Evolutionary conservation across 2,329 filamentous ascomycete species (phyloP), one percentile per base, ranked within the genome.

Genomic region (Fusarium lateritium): DNA sequence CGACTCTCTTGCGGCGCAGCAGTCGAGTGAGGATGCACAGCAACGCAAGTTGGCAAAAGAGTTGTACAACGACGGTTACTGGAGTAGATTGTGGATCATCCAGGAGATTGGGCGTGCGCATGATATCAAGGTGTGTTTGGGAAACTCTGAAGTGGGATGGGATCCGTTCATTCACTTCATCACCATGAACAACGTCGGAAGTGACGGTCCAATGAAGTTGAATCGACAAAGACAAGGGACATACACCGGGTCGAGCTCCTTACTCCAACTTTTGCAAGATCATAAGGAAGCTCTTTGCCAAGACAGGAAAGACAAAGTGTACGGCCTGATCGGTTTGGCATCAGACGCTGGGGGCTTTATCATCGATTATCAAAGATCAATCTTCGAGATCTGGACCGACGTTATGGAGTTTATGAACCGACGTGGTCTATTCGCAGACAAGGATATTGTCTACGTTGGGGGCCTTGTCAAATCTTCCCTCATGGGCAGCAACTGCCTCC

Each of bases 351-450:
- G 45, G 2, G 1, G 6, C 26, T 28, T 56, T n/a, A 11, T 4
- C 5, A 52, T 52, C 2, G 36, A 42, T n/a, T 52, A 52, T 15
- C 19, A 52, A 0, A 52, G n/a, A n/a, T 34, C 36, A 0, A 0
- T 14, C 1, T 52, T 34, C 3, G 1, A 52, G 2, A 42, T 42
- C 2, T 56, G 45, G 54, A 42, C 21, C 2, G 45, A 52, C 1
- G 45, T 42, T 2, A 56, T 56, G 45, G 45, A 52, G 10, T 56
- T 52, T 1, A 51, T 56, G 45, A 56, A 56, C 3, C 5, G 0
- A 1, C 5, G n/a, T 4, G 0, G 4, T 13, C 5, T 56, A 4
- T 56, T 55, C 21, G 7, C 7, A 2, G 0, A 14, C 5, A 0
- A 6, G 1, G 54, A 56, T 5, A 8, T 42, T 2, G 7, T 34